Base-by-base conservation (phyloP, 2,329 filamentous ascomycete genomes). In the Alternaria hordeiaustralica region DNA sequence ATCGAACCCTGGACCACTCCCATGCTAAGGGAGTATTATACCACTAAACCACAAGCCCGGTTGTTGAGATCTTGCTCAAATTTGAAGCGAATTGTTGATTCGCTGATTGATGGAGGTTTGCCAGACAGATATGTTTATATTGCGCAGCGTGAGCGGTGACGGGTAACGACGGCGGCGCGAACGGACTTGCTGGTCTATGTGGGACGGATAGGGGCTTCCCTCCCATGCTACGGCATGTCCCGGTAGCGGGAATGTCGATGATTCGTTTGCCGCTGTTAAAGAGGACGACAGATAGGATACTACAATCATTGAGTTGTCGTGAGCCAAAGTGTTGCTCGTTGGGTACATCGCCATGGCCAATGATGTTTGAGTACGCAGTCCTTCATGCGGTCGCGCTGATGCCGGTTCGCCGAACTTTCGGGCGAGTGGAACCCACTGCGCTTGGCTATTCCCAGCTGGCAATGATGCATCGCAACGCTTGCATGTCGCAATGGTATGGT, bases 1-100 rank as follows among this genome's bases (percentile, higher is more conserved):
- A 62, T 62, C 60, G 60, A 62, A 62, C 60, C 47, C 59, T 47
- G 59, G 59, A 61, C 59, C 59, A 61, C 54, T 61, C 59, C 59
- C 59, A 61, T 60, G 50, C 51, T 60, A 55, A 56, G 51, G 58
- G 51, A 60, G 58, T 60, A 55, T 56, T 55, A 60, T 60, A 60
- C 58, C 58, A 60, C 58, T 60, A 60, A 60, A 60, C 58, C 58
- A 60, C 58, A 54, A 60, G 58, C 58, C 58, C 58, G 50, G n/a
- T 41, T 41, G 15, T 41, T 18, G 36, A 41, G 36, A 0, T 41
- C 0, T 0, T 41, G 15, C 36, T 41, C 36, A 18, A 41, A 11
- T 41, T 18, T 41, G 36, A 18, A 6, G 36, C 36, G 36, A 53
- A 23, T 25, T 21, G 43, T 2, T 21, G 18, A 45, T 21, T 45